These are phyloP conservation scores for Chlorencoelia australis DNA, from an alignment of 2,329 filamentous ascomycete species.

Conservation along the genomic window DNA sequence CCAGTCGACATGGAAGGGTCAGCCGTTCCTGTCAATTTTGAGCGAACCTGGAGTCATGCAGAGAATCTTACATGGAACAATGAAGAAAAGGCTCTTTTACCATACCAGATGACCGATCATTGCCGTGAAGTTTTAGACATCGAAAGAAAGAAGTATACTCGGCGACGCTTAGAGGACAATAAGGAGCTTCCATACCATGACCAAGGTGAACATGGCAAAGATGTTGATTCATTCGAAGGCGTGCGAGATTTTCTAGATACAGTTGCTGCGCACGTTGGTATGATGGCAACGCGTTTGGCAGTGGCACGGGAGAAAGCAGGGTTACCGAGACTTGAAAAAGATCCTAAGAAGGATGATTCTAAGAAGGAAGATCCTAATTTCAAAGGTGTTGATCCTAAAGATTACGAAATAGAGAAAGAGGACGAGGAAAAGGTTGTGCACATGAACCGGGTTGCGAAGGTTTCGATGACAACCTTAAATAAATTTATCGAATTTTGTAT, in stretches of 20 bases:
- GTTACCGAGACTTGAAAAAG: constrained; percentile 34
- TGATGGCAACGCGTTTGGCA: constrained; percentile 50
- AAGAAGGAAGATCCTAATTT: constrained; percentile 22
- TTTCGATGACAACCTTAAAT: constrained; percentile 63
- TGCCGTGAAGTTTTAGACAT: constrained; percentile 58
- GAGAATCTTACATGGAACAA: constrained; percentile 73
- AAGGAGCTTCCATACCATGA: constrained; percentile 61
- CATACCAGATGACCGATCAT: constrained; percentile 60
- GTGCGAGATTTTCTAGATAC: constrained; percentile 72
- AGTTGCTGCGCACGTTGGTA: constrained; percentile 63
- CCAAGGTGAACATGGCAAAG: constrained; percentile 50
- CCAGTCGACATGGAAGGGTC: constrained; percentile 96
- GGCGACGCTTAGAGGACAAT: constrained; percentile 51
- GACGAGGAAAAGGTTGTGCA: constrained; percentile 22
- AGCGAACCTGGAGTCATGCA: constrained; percentile 77
- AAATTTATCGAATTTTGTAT: constrained; percentile 75
- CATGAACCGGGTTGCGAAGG: constrained; percentile 55
- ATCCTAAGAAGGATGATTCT: constrained; percentile 24
- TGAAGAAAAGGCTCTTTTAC: constrained; percentile 59
- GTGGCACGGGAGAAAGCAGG: constrained; percentile 42
- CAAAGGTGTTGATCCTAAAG: not conserved
- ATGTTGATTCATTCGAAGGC: constrained; percentile 75
- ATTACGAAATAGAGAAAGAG: constrained; percentile 8
- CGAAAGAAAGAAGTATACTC: constrained; percentile 54
- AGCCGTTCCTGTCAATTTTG: constrained; percentile 85